A percentile compares a stretch with the other conserved stretches of the same genome.
Conservation (phyloP, 2,329 filamentous ascomycete genomes). For the Hypoxylon sp. region DNA sequence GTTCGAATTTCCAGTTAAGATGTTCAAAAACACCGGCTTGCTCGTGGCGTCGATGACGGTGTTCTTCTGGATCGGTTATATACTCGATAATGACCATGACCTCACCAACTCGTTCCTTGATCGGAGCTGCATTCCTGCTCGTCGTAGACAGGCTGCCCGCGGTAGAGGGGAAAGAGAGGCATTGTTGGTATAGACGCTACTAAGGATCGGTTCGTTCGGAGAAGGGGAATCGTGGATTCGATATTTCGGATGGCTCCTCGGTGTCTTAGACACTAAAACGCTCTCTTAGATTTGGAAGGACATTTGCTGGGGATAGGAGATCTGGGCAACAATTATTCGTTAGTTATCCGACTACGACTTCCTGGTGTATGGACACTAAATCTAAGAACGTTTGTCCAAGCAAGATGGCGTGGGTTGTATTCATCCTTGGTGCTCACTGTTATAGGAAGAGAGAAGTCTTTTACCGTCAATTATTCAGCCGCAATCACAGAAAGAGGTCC, state of each 20-base stretch:
- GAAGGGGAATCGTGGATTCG: background rate
- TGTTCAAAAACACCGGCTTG: background rate
- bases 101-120: no score
- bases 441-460: background rate
- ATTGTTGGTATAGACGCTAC: background rate
- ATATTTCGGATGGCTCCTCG: background rate
- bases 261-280: background rate
- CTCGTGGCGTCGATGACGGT: background rate
- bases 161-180: background rate
- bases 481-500: background rate
- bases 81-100: background rate
- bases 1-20: background rate
- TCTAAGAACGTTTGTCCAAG: background rate
- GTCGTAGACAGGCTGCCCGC: background rate
- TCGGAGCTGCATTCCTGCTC: background rate
- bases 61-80: background rate
- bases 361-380: background rate
- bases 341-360: background rate
- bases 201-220: background rate
- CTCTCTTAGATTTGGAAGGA: background rate
- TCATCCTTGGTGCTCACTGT: background rate
- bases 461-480: background rate
- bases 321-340: background rate
- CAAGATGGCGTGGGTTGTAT: background rate
- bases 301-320: background rate